Evolutionary conservation across 345 rosid species (phyloP), one percentile per base, ranked within the genome.

Genomic region (Dimocarpus longan): DNA sequence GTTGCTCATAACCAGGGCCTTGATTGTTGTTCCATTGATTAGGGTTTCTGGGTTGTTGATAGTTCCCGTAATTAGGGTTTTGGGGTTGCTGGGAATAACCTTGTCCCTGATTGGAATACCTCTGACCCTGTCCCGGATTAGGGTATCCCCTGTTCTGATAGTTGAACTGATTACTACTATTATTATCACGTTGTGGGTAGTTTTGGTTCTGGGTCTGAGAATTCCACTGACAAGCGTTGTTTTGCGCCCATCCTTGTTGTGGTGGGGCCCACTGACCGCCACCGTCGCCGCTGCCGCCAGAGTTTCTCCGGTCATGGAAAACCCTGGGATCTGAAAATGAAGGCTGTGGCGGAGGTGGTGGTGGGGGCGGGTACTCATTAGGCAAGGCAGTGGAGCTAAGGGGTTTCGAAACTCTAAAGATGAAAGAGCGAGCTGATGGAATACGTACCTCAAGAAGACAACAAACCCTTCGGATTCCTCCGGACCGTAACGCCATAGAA

Each of bases 401-500:
- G 77, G 82, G 67, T 85, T 71, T 84, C 22, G 81, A 54, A 44
- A 71, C 26, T 28, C 52, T 69, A 32, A 76, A 72, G 81, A 77
- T 80, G 15, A 22, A 81, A 43, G 44, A 70, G 19, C 80, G 74
- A 44, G 67, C 79, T 76, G 70, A 78, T 28, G 70, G 74, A 65
- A 75, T 77, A 24, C 83, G 89, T 83, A 82, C 75, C 70, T 84
- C 85, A 56, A 83, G 26, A 2, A 85, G 66, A 68, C 86, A 85
- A 70, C 82, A 78, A 28, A 81, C 21, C 12, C 68, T 54, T 16
- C 54, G 87, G 73, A 68, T 80, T 12, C 81, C 75, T 42, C 83
- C 76, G 62, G 78, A 79, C 9, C 90, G 91, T 40, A 85, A 68
- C 71, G 87, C 86, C 83, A 90, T 72, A 75, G 90, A 86, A 83